Evolutionary conservation across 1,284 basidiomycete genomes (phyloP).

Genomic region (Austroboletus niveus): DNA sequence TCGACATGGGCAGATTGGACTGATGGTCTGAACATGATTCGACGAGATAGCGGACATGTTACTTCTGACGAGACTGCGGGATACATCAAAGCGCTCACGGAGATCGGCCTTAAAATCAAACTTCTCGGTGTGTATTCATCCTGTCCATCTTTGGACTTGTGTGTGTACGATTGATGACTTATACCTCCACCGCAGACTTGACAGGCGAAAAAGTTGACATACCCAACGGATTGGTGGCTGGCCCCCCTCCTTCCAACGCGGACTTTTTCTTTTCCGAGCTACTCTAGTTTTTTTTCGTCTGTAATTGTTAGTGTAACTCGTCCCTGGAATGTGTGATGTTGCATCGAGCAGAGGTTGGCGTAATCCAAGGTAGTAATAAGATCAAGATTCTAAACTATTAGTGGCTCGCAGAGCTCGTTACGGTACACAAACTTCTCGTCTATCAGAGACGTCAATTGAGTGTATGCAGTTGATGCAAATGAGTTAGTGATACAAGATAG

Average conservation of each 20-base stretch:
- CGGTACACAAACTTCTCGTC: constrained; percentile 17
- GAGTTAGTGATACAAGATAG: constrained; percentile 25
- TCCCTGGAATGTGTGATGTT: constrained; percentile 4
- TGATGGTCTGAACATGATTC: constrained; percentile 88
- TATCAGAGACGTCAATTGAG: constrained; percentile 12
- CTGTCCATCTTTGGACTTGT: not conserved
- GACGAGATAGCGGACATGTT: constrained; percentile 77
- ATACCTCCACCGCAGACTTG: constrained; percentile 54
- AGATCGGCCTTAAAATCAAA: constrained; percentile 93
- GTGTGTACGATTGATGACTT: not conserved
- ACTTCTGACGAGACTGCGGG: constrained; percentile 82
- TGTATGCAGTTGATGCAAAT: constrained; percentile 45
- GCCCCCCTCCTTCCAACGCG: constrained; percentile 72
- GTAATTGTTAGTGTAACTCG: not conserved
- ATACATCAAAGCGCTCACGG: constrained; percentile 84
- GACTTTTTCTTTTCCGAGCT: constrained; percentile 88
- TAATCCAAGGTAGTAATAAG: constrained; percentile 4
- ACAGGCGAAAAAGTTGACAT: constrained; percentile 92
- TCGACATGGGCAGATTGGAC: constrained; percentile 95
- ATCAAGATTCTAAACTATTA: constrained; percentile 22
- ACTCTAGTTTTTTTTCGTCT: constrained; percentile 18
- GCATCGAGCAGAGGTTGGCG: not conserved
- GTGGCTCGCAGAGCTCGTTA: constrained; percentile 21
- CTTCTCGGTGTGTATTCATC: constrained; percentile 65
- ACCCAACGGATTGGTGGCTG: constrained; percentile 69